Evolutionary conservation across 2,329 filamentous ascomycete genomes (phyloP), one percentile per base, ranked within the genome.

Genomic region (Dactylellina haptotyla): DNA sequence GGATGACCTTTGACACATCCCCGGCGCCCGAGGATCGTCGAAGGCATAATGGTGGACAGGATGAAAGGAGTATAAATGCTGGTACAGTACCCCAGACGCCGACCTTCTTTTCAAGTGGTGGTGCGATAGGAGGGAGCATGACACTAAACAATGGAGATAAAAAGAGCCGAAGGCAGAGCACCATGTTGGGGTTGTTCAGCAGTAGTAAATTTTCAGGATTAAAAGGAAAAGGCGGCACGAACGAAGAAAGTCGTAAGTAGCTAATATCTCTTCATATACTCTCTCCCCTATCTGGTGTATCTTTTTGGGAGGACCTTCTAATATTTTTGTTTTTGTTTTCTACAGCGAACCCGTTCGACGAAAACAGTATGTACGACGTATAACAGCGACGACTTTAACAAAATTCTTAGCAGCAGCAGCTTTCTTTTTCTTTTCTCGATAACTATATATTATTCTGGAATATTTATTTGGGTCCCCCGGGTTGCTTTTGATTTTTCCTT

Each of bases 161-260:
- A 58, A 75, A 75, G 70, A 63, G 56, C 48, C 64, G 54, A 58
- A 54, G 70, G 43, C 59, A 75, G 54, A 75, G 70, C 51, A 65
- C 70, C 5, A 75, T 75, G 70, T 63, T 75, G 70, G 70, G 70
- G 57, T 57, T 75, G 28, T 75, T 75, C 34, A 75, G 70, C 70
- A 63, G 56, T 53, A 67, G 56, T 39, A 75, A 75, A 41, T 69
- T 67, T 54, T 65, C 70, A 34, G 48, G 63, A 3, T 50, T 69
- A 32, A 73, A 73, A 54, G 43, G 62, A 9, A 75, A 75, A 48
- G 63, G 63, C 46, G 37, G 43, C 18, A 43, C 41, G n/a, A 43
- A 75, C 39, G 70, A 75, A 41, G 61, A 66, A 32, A 75, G 70
- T 69, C 70, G 70, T 75, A 64, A 69, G 70, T 75, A 56, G 12